These are phyloP conservation scores for Aspergillus carbonarius DNA, from an alignment of 2,329 filamentous ascomycete species.

Conservation along the genomic window DNA sequence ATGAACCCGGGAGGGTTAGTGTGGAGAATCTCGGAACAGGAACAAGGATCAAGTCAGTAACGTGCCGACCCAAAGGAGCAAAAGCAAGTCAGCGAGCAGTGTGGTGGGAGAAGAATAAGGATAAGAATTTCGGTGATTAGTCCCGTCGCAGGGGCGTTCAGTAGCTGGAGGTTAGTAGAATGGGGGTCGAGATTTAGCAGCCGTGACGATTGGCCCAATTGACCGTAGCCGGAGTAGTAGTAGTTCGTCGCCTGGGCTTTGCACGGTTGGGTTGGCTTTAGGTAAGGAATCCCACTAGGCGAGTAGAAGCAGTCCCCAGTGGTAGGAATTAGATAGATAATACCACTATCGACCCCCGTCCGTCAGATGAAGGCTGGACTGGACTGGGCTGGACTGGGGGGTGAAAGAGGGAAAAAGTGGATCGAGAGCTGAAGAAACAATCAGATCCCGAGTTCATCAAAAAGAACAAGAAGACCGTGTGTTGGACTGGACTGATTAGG, in stretches of 20 bases:
- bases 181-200: slow-evolving; percentile 8
- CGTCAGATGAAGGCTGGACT: background rate
- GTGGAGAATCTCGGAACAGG: slow-evolving; percentile 27
- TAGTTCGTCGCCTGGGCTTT: background rate
- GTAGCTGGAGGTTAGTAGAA: background rate
- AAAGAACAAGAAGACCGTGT: background rate
- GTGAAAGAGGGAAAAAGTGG: slow-evolving; percentile 1
- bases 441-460: slow-evolving; percentile 1
- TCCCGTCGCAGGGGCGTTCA: background rate
- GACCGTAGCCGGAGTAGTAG: slow-evolving; percentile 9
- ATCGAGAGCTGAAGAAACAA: slow-evolving; percentile 3
- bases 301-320: background rate
- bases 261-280: slow-evolving; percentile 7
- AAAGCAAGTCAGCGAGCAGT: slow-evolving; percentile 5
- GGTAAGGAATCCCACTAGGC: slow-evolving; percentile 7
- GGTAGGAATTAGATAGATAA: background rate
- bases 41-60: slow-evolving; percentile 14
- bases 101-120: background rate
- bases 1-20: slow-evolving; percentile 25
- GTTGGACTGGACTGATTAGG: background rate
- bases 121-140: background rate
- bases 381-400: background rate
- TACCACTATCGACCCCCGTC: background rate
- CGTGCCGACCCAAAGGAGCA: slow-evolving; percentile 6
- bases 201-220: slow-evolving; percentile 18